These are phyloP conservation scores for Protea cynaroides DNA, from an alignment of 164 flowering plant species.

Conservation along the genomic window DNA sequence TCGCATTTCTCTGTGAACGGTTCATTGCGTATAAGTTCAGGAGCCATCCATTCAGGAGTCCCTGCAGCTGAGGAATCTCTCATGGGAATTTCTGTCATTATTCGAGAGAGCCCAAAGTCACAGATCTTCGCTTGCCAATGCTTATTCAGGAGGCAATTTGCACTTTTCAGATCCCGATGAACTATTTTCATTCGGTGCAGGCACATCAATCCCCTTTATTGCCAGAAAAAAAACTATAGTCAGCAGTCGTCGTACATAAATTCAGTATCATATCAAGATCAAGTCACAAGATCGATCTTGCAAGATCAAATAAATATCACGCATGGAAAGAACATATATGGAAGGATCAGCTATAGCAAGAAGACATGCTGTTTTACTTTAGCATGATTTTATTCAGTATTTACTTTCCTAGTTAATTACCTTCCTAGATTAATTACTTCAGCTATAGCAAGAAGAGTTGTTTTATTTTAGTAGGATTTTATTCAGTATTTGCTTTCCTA, in stretches of 20 bases:
- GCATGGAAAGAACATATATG: too few species aligned
- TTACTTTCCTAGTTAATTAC: too few species aligned
- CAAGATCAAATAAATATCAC: too few species aligned
- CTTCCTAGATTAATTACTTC: too few species aligned
- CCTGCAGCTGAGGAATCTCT: slow-evolving; percentile 31
- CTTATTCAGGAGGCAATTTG: slow-evolving; percentile 62
- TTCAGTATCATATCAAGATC: neutral
- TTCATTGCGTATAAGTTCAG: slow-evolving; percentile 75
- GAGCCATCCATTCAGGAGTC: slow-evolving; percentile 88
- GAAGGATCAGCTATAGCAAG: too few species aligned
- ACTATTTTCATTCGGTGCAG: slow-evolving; percentile 48
- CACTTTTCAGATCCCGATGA: slow-evolving; percentile 61
- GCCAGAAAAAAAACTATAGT: slow-evolving; percentile 21
- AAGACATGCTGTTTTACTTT: too few species aligned
- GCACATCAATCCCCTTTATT: neutral
- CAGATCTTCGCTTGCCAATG: slow-evolving; percentile 62
- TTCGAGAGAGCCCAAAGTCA: slow-evolving; percentile 75
- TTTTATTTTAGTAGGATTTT: too few species aligned
- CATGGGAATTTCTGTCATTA: slow-evolving; percentile 42
- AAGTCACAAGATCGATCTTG: too few species aligned
- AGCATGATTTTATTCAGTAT: too few species aligned
- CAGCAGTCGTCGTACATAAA: neutral
- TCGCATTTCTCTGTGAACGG: slow-evolving; percentile 72
- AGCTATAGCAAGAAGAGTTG: too few species aligned
- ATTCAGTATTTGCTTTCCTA: too few species aligned